Base-by-base conservation (phyloP, 2,329 filamentous ascomycete genomes). In the Trichoderma lentiforme region DNA sequence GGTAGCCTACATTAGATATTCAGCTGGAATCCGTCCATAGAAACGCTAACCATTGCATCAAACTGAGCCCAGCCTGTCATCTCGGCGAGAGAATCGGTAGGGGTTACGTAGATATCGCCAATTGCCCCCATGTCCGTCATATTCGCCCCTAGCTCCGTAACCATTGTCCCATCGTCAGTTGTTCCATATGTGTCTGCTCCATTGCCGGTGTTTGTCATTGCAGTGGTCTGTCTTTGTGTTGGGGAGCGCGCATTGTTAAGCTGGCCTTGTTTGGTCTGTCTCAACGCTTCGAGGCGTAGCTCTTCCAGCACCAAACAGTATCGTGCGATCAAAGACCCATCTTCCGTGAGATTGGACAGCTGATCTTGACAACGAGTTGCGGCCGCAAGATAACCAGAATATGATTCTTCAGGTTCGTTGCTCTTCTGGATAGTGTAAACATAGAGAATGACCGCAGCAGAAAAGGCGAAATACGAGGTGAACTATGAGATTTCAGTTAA, bases 21-120 rank as follows among this genome's bases (percentile, higher is more conserved):
- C 21, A 69, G 36, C 36, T 60, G 57, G 9, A 51, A 69, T n/a
- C 66, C 66, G 7, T 69, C 66, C 66, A 69, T 69, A 21, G 66
- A 69, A 36, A 69, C 66, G 28, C 66, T 69, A 24, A 61, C 66
- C 66, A 69, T 69, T 7, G 66, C 66, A 51, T 69, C 66, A 51
- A 69, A 69, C 36, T 69, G 66, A 26, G 66, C 66, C 66, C 66
- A 69, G 14, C 66, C 66, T 15, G 66, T 69, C 66, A 69, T 69
- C n/a, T 69, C 66, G 11, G 66, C 66, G 18, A 69, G 66, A 2
- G 66, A 69, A 2, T 69, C 66, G 12, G 66, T 69, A 12, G 66
- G 66, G 1, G 66, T 69, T n/a, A 69, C 66, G 24, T 69, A 69
- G 14, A 69, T 69, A 18, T 69, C 66, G 36, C 66, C 66, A 60